Evolutionary conservation across 192 early-diverging fungal species (phyloP).

Genomic region (Jimgerdemannia flammicorona): DNA sequence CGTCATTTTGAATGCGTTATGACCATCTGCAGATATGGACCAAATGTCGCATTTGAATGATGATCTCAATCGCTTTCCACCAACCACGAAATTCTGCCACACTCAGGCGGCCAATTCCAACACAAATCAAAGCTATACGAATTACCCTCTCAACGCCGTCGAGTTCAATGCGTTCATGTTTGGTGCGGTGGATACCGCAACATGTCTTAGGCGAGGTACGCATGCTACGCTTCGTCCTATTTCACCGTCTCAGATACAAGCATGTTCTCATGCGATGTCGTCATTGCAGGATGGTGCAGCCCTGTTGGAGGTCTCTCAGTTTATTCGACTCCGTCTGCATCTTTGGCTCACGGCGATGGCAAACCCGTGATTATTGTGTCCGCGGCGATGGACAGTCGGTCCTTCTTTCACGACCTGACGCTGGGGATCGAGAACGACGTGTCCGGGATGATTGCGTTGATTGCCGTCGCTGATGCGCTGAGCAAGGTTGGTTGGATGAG

Average conservation of each 20-base stretch:
- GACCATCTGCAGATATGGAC: conserved; percentile 1
- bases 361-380: conserved; percentile 69
- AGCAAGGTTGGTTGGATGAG: conserved; percentile 46
- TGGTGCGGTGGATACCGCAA: conserved; percentile 56
- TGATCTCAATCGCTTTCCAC: not conserved
- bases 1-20: conserved; percentile 16
- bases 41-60: conserved; percentile 1
- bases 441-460: conserved; percentile 57
- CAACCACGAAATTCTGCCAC: not conserved
- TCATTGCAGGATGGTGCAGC: conserved; percentile 51
- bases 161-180: conserved; percentile 73
- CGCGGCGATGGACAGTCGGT: conserved; percentile 57
- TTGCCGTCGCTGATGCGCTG: conserved; percentile 70
- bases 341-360: conserved; percentile 46
- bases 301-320: conserved; percentile 65
- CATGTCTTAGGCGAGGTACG: conserved; percentile 68
- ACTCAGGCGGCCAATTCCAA: conserved; percentile 47
- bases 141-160: conserved; percentile 64
- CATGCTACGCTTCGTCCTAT: not conserved
- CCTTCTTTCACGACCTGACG: conserved; percentile 63
- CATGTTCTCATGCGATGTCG: no score
- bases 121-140: conserved; percentile 32
- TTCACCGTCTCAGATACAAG: not conserved
- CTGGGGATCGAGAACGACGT: conserved; percentile 50
- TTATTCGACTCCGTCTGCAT: conserved; percentile 60